Conservation (phyloP, 345 rosid species). For the Salix caprea region DNA sequence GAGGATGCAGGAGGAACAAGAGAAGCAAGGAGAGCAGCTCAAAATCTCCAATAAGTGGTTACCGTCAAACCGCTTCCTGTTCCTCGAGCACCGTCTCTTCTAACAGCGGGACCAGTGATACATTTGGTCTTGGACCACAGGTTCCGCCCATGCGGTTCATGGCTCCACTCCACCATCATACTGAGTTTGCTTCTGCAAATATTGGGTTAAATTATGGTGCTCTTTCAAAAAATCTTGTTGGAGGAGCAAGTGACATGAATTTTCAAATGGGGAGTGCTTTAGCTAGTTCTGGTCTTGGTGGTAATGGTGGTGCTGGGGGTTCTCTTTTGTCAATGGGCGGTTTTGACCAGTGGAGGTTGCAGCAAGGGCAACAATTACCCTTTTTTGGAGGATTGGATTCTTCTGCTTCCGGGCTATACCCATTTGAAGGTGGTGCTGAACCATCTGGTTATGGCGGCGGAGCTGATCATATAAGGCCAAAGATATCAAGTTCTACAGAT, state of each 20-base stretch:
- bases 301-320: conserved; percentile 21
- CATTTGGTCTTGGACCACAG: conserved; percentile 43
- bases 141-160: conserved; percentile 42
- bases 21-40: conserved; percentile 61
- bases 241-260: conserved; percentile 37
- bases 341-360: conserved; percentile 53
- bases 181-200: conserved; percentile 34
- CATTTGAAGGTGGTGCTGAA: conserved; percentile 45
- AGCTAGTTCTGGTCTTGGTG: conserved; percentile 20
- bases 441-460: conserved; percentile 26
- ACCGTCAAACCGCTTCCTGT: conserved; percentile 37
- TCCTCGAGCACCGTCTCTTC: conserved; percentile 37
- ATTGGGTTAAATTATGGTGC: conserved; percentile 45
- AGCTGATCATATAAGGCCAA: conserved; percentile 35
- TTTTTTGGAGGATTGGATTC: conserved; percentile 49
- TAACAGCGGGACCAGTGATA: conserved; percentile 36
- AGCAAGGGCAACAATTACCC: conserved; percentile 46
- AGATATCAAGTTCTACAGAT: conserved; percentile 23
- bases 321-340: conserved; percentile 34
- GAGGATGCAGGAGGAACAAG: conserved; percentile 88
- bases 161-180: conserved; percentile 49
- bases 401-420: conserved; percentile 32
- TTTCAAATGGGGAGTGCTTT: conserved; percentile 38
- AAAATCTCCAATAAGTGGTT: conserved; percentile 38
- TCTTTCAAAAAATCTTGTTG: conserved; percentile 25